Evolutionary conservation across 2,329 filamentous ascomycete species (phyloP).

Genomic region (Fusarium sp.): DNA sequence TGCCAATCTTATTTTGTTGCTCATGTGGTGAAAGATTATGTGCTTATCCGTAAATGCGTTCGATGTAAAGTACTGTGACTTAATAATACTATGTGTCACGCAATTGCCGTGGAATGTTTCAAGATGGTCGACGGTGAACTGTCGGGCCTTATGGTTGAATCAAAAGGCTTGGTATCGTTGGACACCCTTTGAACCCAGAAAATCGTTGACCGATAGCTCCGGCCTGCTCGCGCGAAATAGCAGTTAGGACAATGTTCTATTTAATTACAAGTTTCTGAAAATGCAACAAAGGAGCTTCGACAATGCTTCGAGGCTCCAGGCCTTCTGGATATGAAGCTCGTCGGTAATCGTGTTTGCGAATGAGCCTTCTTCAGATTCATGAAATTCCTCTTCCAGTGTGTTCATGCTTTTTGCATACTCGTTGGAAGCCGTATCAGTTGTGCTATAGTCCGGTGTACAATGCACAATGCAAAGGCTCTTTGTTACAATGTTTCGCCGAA

Average conservation of each 20-base stretch:
- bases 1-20: not conserved
- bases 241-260: not conserved
- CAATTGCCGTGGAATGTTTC: not conserved
- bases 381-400: no score
- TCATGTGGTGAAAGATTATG: no score
- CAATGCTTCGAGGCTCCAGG: not conserved
- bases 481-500: not conserved
- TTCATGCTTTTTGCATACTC: not conserved
- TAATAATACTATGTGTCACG: not conserved
- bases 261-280: not conserved
- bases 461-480: not conserved
- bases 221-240: not conserved
- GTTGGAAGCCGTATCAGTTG: not conserved
- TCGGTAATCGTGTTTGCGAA: not conserved
- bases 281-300: not conserved
- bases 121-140: no score
- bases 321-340: not conserved
- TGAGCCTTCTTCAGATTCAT: no score
- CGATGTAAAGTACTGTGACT: not conserved
- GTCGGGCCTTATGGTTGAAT: not conserved
- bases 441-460: not conserved
- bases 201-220: not conserved
- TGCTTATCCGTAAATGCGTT: no score
- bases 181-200: not conserved
- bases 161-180: no score